Percentiles rank a stretch among this genome's conserved stretches.
Conservation (phyloP, 2,329 filamentous ascomycete genomes). For the Phaeosphaeriaceae sp. region DNA sequence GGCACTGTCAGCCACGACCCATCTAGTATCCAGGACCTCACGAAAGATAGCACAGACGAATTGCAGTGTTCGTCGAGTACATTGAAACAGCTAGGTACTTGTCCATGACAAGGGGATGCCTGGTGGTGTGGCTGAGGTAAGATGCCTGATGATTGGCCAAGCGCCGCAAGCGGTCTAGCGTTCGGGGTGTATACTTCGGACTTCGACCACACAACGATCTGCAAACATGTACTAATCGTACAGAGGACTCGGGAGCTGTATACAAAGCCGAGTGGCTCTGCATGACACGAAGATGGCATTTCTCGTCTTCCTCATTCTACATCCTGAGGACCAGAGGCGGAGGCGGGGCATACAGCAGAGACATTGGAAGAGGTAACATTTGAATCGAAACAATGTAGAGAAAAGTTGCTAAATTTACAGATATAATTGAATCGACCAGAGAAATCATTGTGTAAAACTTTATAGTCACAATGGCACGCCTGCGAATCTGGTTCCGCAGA, state of each 20-base stretch:
- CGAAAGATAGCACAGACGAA: not conserved
- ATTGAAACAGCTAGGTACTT: not conserved
- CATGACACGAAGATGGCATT: not conserved
- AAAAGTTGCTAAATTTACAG: not conserved
- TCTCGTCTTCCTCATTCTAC: not conserved
- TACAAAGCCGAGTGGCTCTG: not conserved
- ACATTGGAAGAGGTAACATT: not conserved
- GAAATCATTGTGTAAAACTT: not conserved
- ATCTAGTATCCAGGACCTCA: not conserved
- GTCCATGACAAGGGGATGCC: not conserved
- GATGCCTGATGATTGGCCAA: not conserved
- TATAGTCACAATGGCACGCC: constrained; percentile 10
- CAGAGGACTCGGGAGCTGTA: not conserved
- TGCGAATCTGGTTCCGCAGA: constrained; percentile 15
- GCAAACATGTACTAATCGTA: not conserved
- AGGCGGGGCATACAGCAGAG: not conserved
- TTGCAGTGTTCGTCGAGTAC: not conserved
- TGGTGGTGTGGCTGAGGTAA: not conserved
- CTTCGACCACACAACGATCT: not conserved
- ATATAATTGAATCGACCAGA: not conserved
- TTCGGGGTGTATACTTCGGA: not conserved
- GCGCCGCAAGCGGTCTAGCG: not conserved
- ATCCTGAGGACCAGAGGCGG: not conserved
- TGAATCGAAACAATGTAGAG: no score
- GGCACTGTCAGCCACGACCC: not conserved